A percentile compares a stretch with the other conserved stretches of the same genome.
These are phyloP conservation scores for Ophiostoma sp. DNA, from an alignment of 2,329 filamentous ascomycete species.

Conservation along the genomic window DNA sequence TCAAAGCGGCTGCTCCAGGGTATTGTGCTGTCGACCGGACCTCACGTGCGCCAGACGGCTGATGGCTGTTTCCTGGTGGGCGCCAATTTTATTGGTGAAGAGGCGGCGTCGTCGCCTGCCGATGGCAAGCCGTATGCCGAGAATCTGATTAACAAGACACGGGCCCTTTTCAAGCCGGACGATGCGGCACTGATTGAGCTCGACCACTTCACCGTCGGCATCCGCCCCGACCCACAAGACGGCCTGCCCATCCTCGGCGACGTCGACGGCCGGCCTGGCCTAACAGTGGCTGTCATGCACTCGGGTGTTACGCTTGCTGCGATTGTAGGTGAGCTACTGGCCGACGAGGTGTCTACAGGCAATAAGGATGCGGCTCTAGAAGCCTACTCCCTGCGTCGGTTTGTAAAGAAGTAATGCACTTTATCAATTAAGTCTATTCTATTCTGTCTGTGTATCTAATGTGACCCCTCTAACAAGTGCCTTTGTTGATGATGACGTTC, in stretches of 20 bases:
- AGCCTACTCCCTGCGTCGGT: conserved; percentile 17
- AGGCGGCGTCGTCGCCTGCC: conserved; percentile 23
- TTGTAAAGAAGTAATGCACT: neutral
- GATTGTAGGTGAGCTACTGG: conserved; percentile 27
- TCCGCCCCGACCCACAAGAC: conserved; percentile 30
- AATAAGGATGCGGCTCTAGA: conserved; percentile 17
- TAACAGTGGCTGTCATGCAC: conserved; percentile 34
- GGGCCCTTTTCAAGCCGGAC: conserved; percentile 24
- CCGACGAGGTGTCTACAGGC: conserved; percentile 15
- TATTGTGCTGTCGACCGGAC: conserved; percentile 28
- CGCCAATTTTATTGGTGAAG: conserved; percentile 27
- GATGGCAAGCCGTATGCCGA: conserved; percentile 24
- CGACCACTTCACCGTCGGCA: conserved; percentile 32
- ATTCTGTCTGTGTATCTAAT: neutral
- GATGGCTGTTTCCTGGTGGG: conserved; percentile 31
- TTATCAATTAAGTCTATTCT: neutral
- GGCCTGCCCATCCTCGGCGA: conserved; percentile 31
- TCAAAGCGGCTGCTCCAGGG: conserved; percentile 26
- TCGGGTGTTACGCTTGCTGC: conserved; percentile 31
- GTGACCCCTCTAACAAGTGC: neutral
- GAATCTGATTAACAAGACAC: conserved; percentile 27
- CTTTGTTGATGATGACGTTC: conserved; percentile 17
- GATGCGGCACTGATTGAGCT: conserved; percentile 26
- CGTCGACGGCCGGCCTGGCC: conserved; percentile 28
- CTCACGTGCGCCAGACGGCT: conserved; percentile 32